Percentiles rank a stretch among this genome's conserved stretches.
Conservation (phyloP, 2,329 filamentous ascomycete species). For the Aspergillus aculeatus region DNA sequence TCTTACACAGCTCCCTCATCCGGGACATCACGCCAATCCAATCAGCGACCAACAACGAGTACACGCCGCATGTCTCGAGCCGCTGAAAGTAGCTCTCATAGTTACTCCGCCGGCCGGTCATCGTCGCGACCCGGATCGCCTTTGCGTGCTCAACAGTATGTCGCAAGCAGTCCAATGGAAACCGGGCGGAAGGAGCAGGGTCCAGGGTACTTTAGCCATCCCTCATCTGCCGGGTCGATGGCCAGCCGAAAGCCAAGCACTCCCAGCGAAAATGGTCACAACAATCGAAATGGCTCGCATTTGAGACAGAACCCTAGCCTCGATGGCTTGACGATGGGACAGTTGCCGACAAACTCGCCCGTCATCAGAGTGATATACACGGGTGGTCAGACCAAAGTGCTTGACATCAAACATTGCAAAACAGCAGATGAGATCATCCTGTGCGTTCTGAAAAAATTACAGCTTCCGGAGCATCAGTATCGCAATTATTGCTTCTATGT, state of each 20-base stretch:
- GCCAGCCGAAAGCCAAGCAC: conserved; percentile 59
- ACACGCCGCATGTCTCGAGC: conserved; percentile 63
- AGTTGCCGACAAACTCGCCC: conserved; percentile 79
- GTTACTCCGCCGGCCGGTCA: conserved; percentile 53
- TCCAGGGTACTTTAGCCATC: conserved; percentile 55
- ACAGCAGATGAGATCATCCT: conserved; percentile 91
- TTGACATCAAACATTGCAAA: conserved; percentile 88
- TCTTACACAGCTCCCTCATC: conserved; percentile 58
- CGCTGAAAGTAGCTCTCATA: conserved; percentile 38
- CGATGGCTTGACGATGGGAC: conserved; percentile 82
- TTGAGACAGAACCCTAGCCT: conserved; percentile 78
- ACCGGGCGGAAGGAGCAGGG: conserved; percentile 50
- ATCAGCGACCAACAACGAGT: conserved; percentile 50
- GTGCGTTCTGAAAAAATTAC: conserved; percentile 82
- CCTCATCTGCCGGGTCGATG: conserved; percentile 53
- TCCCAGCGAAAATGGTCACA: conserved; percentile 62
- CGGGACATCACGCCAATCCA: conserved; percentile 63
- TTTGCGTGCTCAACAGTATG: conserved; percentile 61
- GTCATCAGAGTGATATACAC: conserved; percentile 93
- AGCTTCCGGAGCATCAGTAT: conserved; percentile 83
- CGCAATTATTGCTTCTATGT: conserved; percentile 98
- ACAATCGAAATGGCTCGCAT: conserved; percentile 66
- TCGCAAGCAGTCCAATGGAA: conserved; percentile 58
- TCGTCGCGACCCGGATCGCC: conserved; percentile 72
- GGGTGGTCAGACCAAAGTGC: conserved; percentile 84